Base-by-base conservation (phyloP, 257 asterid species). In the Solanum infundibuliforme region DNA sequence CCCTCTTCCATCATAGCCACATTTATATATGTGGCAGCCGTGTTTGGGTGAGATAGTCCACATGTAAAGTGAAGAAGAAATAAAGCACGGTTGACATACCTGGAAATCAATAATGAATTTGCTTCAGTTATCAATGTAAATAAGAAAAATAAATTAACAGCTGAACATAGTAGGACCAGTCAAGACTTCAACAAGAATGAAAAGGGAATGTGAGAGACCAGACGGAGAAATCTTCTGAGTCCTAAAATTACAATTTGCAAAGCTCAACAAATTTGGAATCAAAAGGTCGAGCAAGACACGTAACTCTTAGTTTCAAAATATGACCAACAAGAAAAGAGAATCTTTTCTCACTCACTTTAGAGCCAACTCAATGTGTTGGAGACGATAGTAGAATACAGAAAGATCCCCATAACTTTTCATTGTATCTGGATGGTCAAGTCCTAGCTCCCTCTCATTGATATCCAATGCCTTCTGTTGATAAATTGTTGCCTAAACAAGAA, bases 1-100 rank as follows among this genome's bases (percentile, higher is more conserved):
- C 99, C 99, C 91, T 97, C 99, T 92, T 97, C 99, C 99, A 97
- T 97, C 99, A 97, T 97, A 86, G 99, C 99, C 90, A 97, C 96
- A 87, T 97, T 97, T 83, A 97, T 97, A 90, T 96, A 97, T 43
- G 99, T 97, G 87, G 99, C 99, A 76, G 99, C 99, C 20, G 99
- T 97, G 92, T 97, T 97, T 71, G 99, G 99, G 89, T 97, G 99
- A 89, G 99, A 96, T 87, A 96, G 94, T 65, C 99, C 99, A 88
- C 99, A 97, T 43, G 98, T 96, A 93, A 97, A 96, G 90, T 97
- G 96, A 74, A 97, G 98, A 91, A 97, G 99, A 92, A 94, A 96
- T 75, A 97, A 86, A 34, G 99, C 99, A 75, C 99, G 99, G 93
- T 96, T 97, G 92, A 96, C 99, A 60, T 97, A 97, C 90, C 99